These are phyloP conservation scores for Oenanthe javanica DNA, from an alignment of 140 eudicot species.

Conservation along the genomic window DNA sequence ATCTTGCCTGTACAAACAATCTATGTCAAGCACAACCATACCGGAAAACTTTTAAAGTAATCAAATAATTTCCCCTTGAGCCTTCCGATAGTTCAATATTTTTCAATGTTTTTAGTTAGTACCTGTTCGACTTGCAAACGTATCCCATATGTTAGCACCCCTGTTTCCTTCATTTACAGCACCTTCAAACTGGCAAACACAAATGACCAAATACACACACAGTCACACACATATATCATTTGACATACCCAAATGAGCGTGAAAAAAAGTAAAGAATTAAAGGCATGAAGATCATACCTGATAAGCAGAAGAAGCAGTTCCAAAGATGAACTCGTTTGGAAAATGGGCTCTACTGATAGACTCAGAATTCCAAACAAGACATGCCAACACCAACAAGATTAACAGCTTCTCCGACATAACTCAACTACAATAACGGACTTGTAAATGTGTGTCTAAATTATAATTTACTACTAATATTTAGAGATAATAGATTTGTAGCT, in stretches of 20 bases:
- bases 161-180: conserved; percentile 93
- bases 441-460: neutral
- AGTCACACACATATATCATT: neutral
- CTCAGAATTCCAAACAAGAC: conserved; percentile 25
- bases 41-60: too few relatives aligned
- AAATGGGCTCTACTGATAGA: conserved; percentile 57
- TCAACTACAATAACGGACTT: neutral
- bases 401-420: neutral
- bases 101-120: neutral
- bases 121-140: conserved; percentile 70
- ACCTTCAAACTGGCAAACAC: conserved; percentile 72
- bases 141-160: conserved; percentile 93
- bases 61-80: neutral
- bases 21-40: neutral
- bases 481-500: neutral
- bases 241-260: neutral
- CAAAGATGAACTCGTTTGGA: conserved; percentile 66
- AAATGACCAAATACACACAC: too few relatives aligned
- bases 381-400: conserved; percentile 9
- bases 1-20: conserved; percentile 46
- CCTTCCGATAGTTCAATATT: neutral
- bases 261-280: neutral
- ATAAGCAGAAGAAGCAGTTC: conserved; percentile 90
- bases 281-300: conserved; percentile 36
- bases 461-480: neutral